phyloP scores from a whole-genome alignment of 2,329 filamentous ascomycete genomes.

The Lasiodiplodia sp. region DNA sequence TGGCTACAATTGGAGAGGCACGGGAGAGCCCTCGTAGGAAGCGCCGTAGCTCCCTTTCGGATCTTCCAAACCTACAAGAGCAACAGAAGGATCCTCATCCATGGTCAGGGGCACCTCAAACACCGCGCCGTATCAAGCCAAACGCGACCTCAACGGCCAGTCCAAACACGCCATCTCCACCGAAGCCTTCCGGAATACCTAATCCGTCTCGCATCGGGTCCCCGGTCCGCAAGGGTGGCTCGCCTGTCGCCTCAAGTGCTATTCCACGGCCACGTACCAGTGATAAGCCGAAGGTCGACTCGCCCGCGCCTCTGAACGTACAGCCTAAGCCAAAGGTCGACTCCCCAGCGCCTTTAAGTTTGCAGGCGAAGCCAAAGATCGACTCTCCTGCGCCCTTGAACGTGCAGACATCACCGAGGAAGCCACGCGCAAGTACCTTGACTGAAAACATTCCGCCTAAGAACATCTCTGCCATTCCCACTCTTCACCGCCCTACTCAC shows the following conservation, averaged over 20 bases:
- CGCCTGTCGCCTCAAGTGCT: conserved; percentile 39
- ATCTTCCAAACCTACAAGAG: conserved; percentile 71
- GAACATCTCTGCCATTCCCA: conserved; percentile 18
- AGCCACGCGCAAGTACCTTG: conserved; percentile 22
- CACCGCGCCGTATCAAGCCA: conserved; percentile 41
- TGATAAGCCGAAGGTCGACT: conserved; percentile 1
- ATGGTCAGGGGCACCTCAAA: conserved; percentile 45
- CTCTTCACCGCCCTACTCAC: conserved; percentile 11
- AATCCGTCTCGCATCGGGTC: conserved; percentile 51
- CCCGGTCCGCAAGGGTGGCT: conserved; percentile 55
- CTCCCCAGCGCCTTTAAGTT: not conserved
- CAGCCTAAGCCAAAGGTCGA: conserved; percentile 2
- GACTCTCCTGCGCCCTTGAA: conserved; percentile 11
- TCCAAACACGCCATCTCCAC: conserved; percentile 48
- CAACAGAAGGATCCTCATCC: conserved; percentile 45
- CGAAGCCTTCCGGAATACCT: conserved; percentile 45
- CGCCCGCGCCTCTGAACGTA: conserved; percentile 2
- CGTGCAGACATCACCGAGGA: not conserved
- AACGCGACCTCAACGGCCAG: conserved; percentile 33
- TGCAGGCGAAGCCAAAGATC: not conserved
- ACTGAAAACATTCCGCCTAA: conserved; percentile 23
- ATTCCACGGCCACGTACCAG: conserved; percentile 19
- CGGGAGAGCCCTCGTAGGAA: conserved; percentile 69
- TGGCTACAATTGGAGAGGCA: conserved; percentile 55
- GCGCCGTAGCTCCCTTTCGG: conserved; percentile 88